Conservation (phyloP, 2,329 filamentous ascomycete species). For the Cyanodermella asteris region DNA sequence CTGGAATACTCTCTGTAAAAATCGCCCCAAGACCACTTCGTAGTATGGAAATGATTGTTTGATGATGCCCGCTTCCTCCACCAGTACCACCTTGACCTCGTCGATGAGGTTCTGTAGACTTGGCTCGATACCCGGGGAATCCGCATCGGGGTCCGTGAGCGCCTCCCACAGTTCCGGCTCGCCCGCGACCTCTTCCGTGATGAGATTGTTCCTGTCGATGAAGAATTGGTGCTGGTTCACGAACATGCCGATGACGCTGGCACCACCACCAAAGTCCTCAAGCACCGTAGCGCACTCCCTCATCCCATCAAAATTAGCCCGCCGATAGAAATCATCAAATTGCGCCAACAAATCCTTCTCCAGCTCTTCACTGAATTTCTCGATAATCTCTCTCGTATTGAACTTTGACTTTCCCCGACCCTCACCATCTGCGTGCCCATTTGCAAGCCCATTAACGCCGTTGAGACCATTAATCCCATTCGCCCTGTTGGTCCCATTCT, state of each 20-base stretch:
- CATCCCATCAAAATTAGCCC: constrained; percentile 95
- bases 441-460: constrained; percentile 22
- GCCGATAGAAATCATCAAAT: constrained; percentile 90
- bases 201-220: constrained; percentile 81
- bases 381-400: constrained; percentile 70
- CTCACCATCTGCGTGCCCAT: constrained; percentile 7
- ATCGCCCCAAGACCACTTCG: constrained; percentile 79
- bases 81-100: constrained; percentile 85
- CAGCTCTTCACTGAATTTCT: constrained; percentile 87
- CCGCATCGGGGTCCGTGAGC: constrained; percentile 80
- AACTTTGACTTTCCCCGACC: constrained; percentile 20
- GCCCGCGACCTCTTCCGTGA: constrained; percentile 55
- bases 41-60: constrained; percentile 91
- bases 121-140: constrained; percentile 75
- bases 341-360: constrained; percentile 91
- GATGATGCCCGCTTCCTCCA: constrained; percentile 93
- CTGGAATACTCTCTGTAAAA: constrained; percentile 88
- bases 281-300: constrained; percentile 86
- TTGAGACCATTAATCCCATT: constrained; percentile 24
- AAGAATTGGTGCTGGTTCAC: constrained; percentile 99
- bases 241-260: constrained; percentile 85
- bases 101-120: constrained; percentile 81
- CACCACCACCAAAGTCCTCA: constrained; percentile 85
- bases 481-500: no score
- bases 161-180: constrained; percentile 60